Evolutionary conservation across 2,329 filamentous ascomycete species (phyloP).

Genomic region (Cordyceps cicadae): DNA sequence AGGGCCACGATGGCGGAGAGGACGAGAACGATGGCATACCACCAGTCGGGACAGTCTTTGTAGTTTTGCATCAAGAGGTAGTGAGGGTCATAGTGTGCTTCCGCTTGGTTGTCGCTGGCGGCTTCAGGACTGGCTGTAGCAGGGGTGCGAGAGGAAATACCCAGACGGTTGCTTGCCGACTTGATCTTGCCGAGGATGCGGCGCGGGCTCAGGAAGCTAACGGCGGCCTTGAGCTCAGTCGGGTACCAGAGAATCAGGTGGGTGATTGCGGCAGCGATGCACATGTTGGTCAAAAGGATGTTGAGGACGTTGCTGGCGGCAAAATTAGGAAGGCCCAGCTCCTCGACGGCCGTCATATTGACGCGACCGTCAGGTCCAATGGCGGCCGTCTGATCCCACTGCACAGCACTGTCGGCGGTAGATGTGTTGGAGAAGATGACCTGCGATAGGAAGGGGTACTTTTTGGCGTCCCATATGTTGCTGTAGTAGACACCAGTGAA

Average conservation of each 20-base stretch:
- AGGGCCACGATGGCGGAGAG: slow-evolving; percentile 29
- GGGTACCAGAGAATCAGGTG: slow-evolving; percentile 20
- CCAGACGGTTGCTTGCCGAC: not conserved
- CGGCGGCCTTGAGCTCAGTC: slow-evolving; percentile 17
- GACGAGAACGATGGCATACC: slow-evolving; percentile 30
- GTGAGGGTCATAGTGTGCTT: slow-evolving; percentile 28
- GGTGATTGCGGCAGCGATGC: slow-evolving; percentile 35
- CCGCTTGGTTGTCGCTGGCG: slow-evolving; percentile 12
- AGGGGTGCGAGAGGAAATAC: not conserved
- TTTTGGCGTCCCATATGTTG: slow-evolving; percentile 15
- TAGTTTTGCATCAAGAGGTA: slow-evolving; percentile 33
- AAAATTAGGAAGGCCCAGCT: slow-evolving; percentile 33
- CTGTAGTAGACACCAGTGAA: slow-evolving; percentile 25
- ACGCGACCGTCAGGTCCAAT: slow-evolving; percentile 24
- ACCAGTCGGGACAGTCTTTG: slow-evolving; percentile 33
- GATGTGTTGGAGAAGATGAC: slow-evolving; percentile 29
- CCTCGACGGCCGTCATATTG: slow-evolving; percentile 22
- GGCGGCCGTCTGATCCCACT: slow-evolving; percentile 36
- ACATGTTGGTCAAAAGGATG: slow-evolving; percentile 36
- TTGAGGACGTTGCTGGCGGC: slow-evolving; percentile 31
- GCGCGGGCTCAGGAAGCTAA: slow-evolving; percentile 10
- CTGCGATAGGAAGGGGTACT: slow-evolving; percentile 23
- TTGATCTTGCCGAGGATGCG: not conserved
- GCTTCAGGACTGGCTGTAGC: not conserved
- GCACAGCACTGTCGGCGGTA: slow-evolving; percentile 25